These are phyloP conservation scores for Penicillium cinerascens DNA, from an alignment of 495 filamentous ascomycete genomes.

Conservation along the genomic window DNA sequence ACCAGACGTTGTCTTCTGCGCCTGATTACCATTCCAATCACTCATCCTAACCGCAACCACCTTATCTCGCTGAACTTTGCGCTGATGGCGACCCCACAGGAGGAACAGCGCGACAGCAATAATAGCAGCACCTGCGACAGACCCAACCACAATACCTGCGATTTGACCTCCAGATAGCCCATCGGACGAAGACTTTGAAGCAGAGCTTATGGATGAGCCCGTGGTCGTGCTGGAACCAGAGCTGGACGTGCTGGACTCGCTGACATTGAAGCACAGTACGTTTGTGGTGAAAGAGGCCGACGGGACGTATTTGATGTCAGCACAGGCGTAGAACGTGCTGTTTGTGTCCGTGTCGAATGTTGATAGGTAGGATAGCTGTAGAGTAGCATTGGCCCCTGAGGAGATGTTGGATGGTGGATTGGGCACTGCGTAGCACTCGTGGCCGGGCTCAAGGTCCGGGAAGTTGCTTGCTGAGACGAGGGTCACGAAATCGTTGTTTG, in stretches of 20 bases:
- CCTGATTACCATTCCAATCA: background rate
- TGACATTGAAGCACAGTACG: constrained; percentile 52
- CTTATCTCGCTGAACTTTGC: constrained; percentile 6
- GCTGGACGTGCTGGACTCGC: constrained; percentile 18
- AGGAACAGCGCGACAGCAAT: constrained; percentile 13
- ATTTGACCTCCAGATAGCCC: constrained; percentile 42
- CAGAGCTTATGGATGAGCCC: too few relatives aligned
- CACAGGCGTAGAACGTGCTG: constrained; percentile 50
- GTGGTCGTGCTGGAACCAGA: background rate
- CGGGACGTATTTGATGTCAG: constrained; percentile 49
- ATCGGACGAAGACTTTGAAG: background rate
- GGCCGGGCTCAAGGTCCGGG: constrained; percentile 40
- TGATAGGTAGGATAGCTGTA: constrained; percentile 48
- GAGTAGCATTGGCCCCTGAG: constrained; percentile 47
- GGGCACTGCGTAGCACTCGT: constrained; percentile 49
- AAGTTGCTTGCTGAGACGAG: constrained; percentile 27
- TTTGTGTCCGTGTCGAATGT: constrained; percentile 41
- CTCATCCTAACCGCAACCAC: constrained; percentile 5
- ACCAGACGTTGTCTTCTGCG: background rate
- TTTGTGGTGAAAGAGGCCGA: constrained; percentile 31
- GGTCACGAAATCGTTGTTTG: constrained; percentile 41
- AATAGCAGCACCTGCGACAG: constrained; percentile 31
- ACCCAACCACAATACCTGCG: constrained; percentile 47
- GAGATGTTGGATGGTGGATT: constrained; percentile 31
- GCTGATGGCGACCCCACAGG: constrained; percentile 9